These are phyloP conservation scores for Cyphellophora europaea DNA, from an alignment of 2,329 filamentous ascomycete species.

Conservation along the genomic window DNA sequence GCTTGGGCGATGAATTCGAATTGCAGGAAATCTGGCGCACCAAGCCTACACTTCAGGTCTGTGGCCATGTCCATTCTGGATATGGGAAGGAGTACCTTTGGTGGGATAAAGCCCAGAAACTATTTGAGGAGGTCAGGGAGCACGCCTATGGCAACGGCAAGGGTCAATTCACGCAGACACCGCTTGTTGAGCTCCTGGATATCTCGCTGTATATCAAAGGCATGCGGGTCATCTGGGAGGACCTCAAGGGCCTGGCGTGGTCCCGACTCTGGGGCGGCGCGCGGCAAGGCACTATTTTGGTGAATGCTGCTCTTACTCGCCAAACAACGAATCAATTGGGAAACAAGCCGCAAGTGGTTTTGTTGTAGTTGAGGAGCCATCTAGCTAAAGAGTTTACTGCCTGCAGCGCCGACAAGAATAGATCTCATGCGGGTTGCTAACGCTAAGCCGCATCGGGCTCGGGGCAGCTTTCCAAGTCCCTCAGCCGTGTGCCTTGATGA, in stretches of 20 bases:
- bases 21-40: constrained; percentile 65
- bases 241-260: constrained; percentile 50
- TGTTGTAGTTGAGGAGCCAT: constrained; percentile 17
- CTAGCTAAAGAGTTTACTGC: too few species aligned
- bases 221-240: constrained; percentile 41
- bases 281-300: constrained; percentile 41
- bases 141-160: constrained; percentile 22
- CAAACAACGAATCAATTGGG: constrained; percentile 25
- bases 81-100: constrained; percentile 60
- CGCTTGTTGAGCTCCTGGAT: constrained; percentile 28
- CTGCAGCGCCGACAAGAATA: too few species aligned
- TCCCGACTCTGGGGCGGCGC: constrained; percentile 49
- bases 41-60: constrained; percentile 67
- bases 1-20: constrained; percentile 61
- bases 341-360: constrained; percentile 30
- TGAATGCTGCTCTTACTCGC: constrained; percentile 52
- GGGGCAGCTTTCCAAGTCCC: too few species aligned
- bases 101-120: constrained; percentile 65
- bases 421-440: too few species aligned
- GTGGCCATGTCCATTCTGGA: constrained; percentile 75
- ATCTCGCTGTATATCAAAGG: constrained; percentile 41
- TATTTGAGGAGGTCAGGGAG: constrained; percentile 56
- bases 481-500: too few species aligned
- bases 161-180: constrained; percentile 17
- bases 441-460: too few species aligned